Conservation (phyloP, 2,329 filamentous ascomycete species). For the Colletotrichum chrysophilum region DNA sequence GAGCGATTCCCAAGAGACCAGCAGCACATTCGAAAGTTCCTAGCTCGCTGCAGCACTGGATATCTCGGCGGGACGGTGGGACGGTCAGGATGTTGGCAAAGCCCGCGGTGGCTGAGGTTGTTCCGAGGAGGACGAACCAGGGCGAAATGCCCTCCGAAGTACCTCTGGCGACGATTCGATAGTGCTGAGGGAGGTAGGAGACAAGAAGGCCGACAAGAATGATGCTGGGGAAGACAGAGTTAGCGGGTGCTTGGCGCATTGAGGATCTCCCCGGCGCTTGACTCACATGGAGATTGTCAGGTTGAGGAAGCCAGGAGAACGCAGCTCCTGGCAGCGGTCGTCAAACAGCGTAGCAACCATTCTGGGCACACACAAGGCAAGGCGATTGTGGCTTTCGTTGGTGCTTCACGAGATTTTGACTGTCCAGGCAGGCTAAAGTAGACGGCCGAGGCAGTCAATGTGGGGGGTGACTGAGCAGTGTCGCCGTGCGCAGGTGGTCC, state of each 20-base stretch:
- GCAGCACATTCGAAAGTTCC: conserved; percentile 83
- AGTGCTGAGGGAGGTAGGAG: conserved; percentile 94
- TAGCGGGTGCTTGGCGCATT: conserved; percentile 8
- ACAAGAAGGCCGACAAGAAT: conserved; percentile 88
- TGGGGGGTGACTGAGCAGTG: background rate
- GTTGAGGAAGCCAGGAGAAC: conserved; percentile 58
- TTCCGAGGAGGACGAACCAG: conserved; percentile 93
- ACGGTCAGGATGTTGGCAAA: conserved; percentile 93
- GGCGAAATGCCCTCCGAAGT: conserved; percentile 95
- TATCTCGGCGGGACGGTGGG: conserved; percentile 81
- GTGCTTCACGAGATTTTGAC: background rate
- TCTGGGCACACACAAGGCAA: background rate
- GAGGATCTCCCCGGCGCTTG: background rate
- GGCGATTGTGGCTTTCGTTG: background rate
- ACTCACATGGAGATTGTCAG: conserved; percentile 61
- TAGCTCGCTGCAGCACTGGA: conserved; percentile 84
- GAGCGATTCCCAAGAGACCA: conserved; percentile 84
- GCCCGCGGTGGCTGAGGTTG: conserved; percentile 84
- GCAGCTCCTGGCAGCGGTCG: conserved; percentile 56
- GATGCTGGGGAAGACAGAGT: conserved; percentile 48
- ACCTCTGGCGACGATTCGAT: conserved; percentile 83
- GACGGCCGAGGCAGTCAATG: background rate
- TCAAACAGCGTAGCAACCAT: conserved; percentile 19
- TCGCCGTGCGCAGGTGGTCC: background rate
- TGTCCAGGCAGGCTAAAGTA: background rate